Evolutionary conservation across 1,139 yeast species (phyloP), one percentile per base, ranked within the genome.

Genomic region (Schizosaccharomyces versatilis): DNA sequence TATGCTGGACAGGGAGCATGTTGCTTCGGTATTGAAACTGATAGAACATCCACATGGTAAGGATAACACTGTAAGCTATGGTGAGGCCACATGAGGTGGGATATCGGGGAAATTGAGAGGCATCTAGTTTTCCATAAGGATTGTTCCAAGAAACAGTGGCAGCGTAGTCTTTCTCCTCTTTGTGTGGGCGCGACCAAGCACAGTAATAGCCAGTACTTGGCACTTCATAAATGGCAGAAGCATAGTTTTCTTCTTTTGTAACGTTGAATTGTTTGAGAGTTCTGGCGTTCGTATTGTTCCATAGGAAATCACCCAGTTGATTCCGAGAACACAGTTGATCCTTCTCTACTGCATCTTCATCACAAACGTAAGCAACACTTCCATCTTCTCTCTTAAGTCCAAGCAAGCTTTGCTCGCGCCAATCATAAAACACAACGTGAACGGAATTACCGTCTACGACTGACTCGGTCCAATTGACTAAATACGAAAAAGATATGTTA

Each of bases 51-150:
- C 86, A 93, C 57, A 84, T 72, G 9, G 84, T 80, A 64, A 86
- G 73, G 6, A 86, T 80, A 51, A 84, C 81, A 14, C 83, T 84
- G 65, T 93, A 93, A 53, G 84, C 79, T 54, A 90, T 72, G 1
- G 96, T 84, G 61, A 88, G 73, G 36, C 84, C 77, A 1, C 95
- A 97, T 66, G 84, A 93, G 41, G 88, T 78, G 5, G 95, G 86
- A 59, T 90, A 73, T 64, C 88, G 84, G 36, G 97, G 95, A 60
- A 85, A 81, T 66, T 90, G 95, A 54, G 90, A 73, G 6, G 95
- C 98, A 44, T 94, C 77, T 58, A 90, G 72, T 59, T 84, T 53
- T 9, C 59, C 59, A 47, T 54, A 57, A 14, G 57, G 48, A 47
- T 57, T 57, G 36, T 56, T 54, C 48, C 54, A 57, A 19, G 48